Conservation (phyloP, 345 rosid species). For the Pseudoturritis turrita region DNA sequence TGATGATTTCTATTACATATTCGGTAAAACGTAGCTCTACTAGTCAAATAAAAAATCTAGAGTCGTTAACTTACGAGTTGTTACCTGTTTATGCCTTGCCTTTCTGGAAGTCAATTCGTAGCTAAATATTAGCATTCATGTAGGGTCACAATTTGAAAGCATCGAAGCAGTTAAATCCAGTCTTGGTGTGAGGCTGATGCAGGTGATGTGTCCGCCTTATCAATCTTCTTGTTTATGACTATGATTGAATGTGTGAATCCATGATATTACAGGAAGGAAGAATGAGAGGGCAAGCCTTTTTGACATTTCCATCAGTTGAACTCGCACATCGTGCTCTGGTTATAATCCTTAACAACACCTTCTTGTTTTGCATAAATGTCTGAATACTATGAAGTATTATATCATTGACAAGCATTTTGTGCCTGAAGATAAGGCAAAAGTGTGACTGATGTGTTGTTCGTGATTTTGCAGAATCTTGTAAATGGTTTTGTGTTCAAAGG, state of each 20-base stretch:
- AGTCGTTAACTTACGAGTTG: background rate
- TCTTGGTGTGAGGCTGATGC: constrained; percentile 80
- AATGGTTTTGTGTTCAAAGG: constrained; percentile 80
- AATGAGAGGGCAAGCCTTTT: constrained; percentile 97
- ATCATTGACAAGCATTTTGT: background rate
- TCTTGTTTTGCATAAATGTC: background rate
- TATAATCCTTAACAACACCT: constrained; percentile 26
- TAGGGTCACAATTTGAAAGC: constrained; percentile 88
- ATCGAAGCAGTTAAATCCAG: constrained; percentile 58
- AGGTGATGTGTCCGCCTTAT: constrained; percentile 37
- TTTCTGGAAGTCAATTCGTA: background rate
- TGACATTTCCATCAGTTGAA: constrained; percentile 87
- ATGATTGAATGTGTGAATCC: background rate
- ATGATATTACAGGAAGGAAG: constrained; percentile 72
- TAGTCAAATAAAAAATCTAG: background rate
- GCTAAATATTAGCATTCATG: constrained; percentile 23
- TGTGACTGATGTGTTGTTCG: background rate
- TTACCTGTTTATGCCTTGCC: background rate
- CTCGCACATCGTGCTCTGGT: constrained; percentile 86
- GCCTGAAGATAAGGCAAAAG: background rate
- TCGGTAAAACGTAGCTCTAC: constrained; percentile 49
- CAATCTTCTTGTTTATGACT: background rate
- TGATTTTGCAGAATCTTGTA: constrained; percentile 63
- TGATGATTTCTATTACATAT: constrained; percentile 78
- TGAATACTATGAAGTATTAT: background rate